Evolutionary conservation across 805 yeast species (phyloP), one percentile per base, ranked within the genome.

Genomic region (Candida chauliodis): DNA sequence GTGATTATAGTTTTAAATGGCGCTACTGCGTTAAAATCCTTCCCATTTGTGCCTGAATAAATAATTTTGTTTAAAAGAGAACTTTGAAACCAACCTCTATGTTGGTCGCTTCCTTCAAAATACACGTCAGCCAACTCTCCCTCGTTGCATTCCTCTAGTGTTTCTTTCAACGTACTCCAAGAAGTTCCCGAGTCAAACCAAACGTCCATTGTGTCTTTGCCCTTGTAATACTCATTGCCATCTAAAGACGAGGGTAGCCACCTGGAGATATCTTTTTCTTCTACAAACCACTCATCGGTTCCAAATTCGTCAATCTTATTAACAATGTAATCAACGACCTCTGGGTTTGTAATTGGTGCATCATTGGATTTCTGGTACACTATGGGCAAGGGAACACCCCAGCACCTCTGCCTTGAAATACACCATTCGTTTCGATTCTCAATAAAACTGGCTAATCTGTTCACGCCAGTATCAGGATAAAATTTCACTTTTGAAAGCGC

Each of bases 311-410:
- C 69, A 21, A 93, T 74, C 31, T 65, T 71, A 2, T 58, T 50
- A 32, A 88, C 81, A 10, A 84, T 78, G 46, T 75, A 72, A 16
- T 48, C 49, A 2, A 89, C 76, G 1, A 78, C 69, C 24, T 66
- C 75, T 15, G 69, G 70, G 31, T 78, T 80, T 56, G 80, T 63
- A 8, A 88, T 47, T 1, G 89, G 83, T 34, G 73, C 78, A n/a
- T 77, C 83, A 1, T 85, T 76, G 32, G 75, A 66, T 18, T 58
- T 56, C 36, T 53, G 30, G 59, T 82, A 85, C 7, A 93, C 61
- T 0, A 85, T 93, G 1, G 99, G 98, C 27, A 93, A 84, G 1
- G 99, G 99, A 23, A 93, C 97, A 32, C 99, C 99, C 99, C 99
- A 93, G 14, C 77, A 72, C 47, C 99, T 78, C 58, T 93, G 99